phyloP scores from a whole-genome alignment of 202 grass and related monocot genomes.

The Setaria viridis region DNA sequence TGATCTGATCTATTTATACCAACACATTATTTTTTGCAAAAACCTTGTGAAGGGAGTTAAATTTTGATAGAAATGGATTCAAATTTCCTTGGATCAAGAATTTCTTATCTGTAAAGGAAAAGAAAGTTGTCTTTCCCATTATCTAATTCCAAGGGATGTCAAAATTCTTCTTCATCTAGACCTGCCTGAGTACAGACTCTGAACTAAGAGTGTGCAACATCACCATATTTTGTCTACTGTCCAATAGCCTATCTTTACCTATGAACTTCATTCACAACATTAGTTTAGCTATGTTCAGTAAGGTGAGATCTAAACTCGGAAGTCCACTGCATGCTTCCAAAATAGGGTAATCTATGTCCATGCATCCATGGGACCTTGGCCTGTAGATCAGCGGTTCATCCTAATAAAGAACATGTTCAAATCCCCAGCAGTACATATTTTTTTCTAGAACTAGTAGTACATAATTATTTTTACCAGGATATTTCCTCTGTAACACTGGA shows the following conservation, averaged over 20 bases:
- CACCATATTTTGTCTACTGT: background rate
- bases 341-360: background rate
- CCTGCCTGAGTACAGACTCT: constrained; percentile 1
- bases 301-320: background rate
- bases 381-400: background rate
- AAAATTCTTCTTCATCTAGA: background rate
- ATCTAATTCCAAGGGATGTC: background rate
- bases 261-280: background rate
- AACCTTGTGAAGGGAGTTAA: background rate
- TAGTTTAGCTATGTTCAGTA: background rate
- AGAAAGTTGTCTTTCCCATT: background rate
- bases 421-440: background rate
- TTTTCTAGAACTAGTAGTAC: background rate
- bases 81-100: background rate
- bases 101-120: constrained; percentile 6
- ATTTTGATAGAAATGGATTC: background rate
- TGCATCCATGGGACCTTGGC: background rate
- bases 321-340: background rate
- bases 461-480: background rate
- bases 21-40: background rate
- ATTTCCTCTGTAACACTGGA: background rate
- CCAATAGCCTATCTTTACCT: background rate
- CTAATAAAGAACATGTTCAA: background rate
- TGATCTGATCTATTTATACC: constrained; percentile 12
- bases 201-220: background rate